Conservation (phyloP, 257 asterid genomes). For the Ilex aquifolium region DNA sequence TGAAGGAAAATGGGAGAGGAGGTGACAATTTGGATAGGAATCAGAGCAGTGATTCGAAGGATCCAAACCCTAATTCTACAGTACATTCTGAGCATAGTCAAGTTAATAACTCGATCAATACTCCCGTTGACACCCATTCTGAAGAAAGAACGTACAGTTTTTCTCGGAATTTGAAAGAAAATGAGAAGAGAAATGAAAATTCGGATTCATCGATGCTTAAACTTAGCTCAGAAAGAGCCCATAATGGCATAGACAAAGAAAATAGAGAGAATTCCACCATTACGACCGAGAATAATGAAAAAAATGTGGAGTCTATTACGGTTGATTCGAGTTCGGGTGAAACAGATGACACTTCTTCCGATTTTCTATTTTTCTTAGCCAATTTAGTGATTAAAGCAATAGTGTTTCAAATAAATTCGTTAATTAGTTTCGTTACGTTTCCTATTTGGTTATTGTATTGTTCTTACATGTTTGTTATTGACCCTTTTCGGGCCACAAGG, state of each 20-base stretch:
- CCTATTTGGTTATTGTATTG: conserved; percentile 48
- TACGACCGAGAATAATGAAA: conserved; percentile 1
- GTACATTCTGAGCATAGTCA: conserved; percentile 19
- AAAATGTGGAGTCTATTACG: conserved; percentile 15
- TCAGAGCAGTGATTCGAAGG: conserved; percentile 9
- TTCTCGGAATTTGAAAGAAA: conserved; percentile 24
- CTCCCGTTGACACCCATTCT: background rate
- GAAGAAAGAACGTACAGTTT: conserved; percentile 17
- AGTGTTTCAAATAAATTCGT: conserved; percentile 44
- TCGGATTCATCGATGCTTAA: conserved; percentile 12
- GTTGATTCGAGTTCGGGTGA: conserved; percentile 34
- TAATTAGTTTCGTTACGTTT: conserved; percentile 29
- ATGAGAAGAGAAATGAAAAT: conserved; percentile 16
- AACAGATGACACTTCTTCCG: conserved; percentile 27
- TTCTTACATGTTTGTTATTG: conserved; percentile 49
- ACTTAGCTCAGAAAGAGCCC: conserved; percentile 17
- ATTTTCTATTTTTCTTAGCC: conserved; percentile 33
- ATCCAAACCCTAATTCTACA: conserved; percentile 20
- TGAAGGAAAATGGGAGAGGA: too few species aligned
- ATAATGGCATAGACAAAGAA: conserved; percentile 15
- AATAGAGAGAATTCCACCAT: conserved; percentile 14
- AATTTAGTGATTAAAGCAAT: conserved; percentile 49
- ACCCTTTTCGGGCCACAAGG: conserved; percentile 56
- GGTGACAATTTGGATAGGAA: too few species aligned
- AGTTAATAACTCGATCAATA: background rate